Evolutionary conservation across 805 yeast species (phyloP).

Genomic region (Candida adriatica): DNA sequence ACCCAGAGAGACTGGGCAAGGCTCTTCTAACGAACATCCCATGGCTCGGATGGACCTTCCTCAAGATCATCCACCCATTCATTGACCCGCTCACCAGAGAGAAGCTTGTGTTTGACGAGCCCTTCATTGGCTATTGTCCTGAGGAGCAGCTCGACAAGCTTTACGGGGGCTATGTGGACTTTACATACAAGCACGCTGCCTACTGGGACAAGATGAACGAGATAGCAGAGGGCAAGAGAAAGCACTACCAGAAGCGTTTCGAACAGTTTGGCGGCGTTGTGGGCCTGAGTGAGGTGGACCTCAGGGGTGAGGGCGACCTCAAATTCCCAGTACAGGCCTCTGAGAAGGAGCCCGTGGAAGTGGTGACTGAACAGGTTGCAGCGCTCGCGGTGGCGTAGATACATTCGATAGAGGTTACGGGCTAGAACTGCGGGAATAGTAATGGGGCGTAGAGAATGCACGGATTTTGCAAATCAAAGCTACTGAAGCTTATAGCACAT

Average conservation of each 20-base stretch:
- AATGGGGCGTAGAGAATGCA: too few species aligned
- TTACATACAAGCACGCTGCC: slow-evolving; percentile 69
- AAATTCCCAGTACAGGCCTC: slow-evolving; percentile 15
- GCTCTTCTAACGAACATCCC: slow-evolving; percentile 92
- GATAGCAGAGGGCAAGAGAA: slow-evolving; percentile 52
- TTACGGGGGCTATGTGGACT: slow-evolving; percentile 82
- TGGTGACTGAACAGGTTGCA: slow-evolving; percentile 10
- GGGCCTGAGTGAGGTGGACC: slow-evolving; percentile 79
- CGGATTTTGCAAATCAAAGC: too few species aligned
- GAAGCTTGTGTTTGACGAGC: slow-evolving; percentile 86
- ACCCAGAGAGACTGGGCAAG: slow-evolving; percentile 93
- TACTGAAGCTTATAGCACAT: too few species aligned
- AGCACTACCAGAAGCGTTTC: slow-evolving; percentile 62
- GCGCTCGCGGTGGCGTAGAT: slow-evolving; percentile 8
- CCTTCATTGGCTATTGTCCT: slow-evolving; percentile 80
- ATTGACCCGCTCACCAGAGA: slow-evolving; percentile 94
- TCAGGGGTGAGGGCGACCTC: slow-evolving; percentile 40
- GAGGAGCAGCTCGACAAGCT: slow-evolving; percentile 71
- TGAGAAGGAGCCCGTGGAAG: slow-evolving; percentile 3
- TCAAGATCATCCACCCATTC: slow-evolving; percentile 88
- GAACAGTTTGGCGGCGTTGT: slow-evolving; percentile 59
- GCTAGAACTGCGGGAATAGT: too few species aligned
- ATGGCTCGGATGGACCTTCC: slow-evolving; percentile 86
- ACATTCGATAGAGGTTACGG: too few species aligned
- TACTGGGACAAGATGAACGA: slow-evolving; percentile 73